These are phyloP conservation scores for Fomitopsis betulina DNA, from an alignment of 1,284 basidiomycete species.

Conservation along the genomic window DNA sequence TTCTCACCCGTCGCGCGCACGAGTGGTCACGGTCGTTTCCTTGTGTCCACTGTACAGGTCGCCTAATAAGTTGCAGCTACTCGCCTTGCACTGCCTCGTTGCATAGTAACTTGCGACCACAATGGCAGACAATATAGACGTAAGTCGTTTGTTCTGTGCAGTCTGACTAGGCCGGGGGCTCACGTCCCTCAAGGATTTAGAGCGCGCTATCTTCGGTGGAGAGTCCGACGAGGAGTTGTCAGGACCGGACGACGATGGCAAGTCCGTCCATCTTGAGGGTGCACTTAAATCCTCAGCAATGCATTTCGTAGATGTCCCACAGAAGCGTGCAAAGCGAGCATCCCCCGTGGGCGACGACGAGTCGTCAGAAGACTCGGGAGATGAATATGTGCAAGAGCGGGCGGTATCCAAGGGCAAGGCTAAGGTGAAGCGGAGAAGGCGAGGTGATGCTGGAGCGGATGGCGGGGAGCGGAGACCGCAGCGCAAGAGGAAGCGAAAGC, in stretches of 20 bases:
- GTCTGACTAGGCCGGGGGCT: not conserved
- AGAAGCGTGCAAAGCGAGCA: conserved; percentile 24
- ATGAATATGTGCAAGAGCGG: conserved; percentile 63
- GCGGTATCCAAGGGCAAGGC: conserved; percentile 33
- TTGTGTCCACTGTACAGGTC: not conserved
- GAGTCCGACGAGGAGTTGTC: conserved; percentile 58
- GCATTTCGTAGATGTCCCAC: conserved; percentile 22
- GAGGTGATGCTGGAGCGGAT: conserved; percentile 34
- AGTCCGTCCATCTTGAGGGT: not conserved
- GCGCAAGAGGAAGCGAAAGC: conserved; percentile 39
- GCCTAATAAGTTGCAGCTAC: not conserved
- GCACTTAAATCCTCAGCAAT: not conserved
- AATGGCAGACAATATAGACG: not conserved
- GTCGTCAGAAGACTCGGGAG: conserved; percentile 60
- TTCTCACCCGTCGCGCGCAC: not conserved
- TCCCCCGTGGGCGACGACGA: conserved; percentile 37
- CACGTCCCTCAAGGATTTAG: conserved; percentile 31
- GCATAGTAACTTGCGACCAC: not conserved
- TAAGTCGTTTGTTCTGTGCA: not conserved
- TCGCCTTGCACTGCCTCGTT: not conserved
- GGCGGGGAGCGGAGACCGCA: conserved; percentile 32
- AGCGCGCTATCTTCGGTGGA: conserved; percentile 70
- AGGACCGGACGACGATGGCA: conserved; percentile 60
- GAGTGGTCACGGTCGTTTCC: not conserved
- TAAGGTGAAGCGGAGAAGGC: conserved; percentile 38